Conservation (phyloP, 768 basidiomycete genomes). For the Calocera cornea region DNA sequence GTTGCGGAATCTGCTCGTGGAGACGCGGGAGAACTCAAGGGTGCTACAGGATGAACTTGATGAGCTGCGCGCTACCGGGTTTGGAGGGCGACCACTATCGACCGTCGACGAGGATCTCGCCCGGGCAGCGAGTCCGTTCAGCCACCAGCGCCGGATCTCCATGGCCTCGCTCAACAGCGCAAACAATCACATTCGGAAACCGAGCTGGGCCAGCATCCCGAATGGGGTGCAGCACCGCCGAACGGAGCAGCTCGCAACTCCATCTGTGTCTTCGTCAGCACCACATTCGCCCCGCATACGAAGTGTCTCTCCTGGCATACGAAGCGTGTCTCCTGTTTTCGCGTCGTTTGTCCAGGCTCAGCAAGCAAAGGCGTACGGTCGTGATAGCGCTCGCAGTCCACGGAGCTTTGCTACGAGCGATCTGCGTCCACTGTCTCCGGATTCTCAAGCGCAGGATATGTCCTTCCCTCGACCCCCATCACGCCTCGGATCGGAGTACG, state of each 20-base stretch:
- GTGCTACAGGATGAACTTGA: conserved; percentile 59
- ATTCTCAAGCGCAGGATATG: not conserved
- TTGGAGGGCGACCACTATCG: conserved; percentile 13
- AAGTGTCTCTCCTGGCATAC: not conserved
- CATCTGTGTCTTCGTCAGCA: not conserved
- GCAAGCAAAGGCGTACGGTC: not conserved
- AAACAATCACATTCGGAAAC: not conserved
- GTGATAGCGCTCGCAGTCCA: not conserved
- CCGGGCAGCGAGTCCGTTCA: conserved; percentile 11
- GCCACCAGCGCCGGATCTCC: not conserved
- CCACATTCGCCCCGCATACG: not conserved
- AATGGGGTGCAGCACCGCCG: not conserved
- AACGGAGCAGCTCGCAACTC: not conserved
- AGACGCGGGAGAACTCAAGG: conserved; percentile 64
- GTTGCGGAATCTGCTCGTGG: conserved; percentile 55
- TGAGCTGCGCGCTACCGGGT: conserved; percentile 45
- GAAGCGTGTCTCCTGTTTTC: not conserved
- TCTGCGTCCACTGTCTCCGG: not conserved
- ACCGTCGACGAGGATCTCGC: conserved; percentile 9
- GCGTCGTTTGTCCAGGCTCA: not conserved
- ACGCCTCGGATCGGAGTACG: not conserved
- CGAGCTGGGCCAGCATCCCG: not conserved
- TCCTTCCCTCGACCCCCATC: conserved; percentile 1
- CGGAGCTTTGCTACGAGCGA: not conserved
- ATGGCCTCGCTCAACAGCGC: not conserved